These are phyloP conservation scores for Barnettozyma vustinii DNA, from an alignment of 805 yeast species.

Conservation along the genomic window DNA sequence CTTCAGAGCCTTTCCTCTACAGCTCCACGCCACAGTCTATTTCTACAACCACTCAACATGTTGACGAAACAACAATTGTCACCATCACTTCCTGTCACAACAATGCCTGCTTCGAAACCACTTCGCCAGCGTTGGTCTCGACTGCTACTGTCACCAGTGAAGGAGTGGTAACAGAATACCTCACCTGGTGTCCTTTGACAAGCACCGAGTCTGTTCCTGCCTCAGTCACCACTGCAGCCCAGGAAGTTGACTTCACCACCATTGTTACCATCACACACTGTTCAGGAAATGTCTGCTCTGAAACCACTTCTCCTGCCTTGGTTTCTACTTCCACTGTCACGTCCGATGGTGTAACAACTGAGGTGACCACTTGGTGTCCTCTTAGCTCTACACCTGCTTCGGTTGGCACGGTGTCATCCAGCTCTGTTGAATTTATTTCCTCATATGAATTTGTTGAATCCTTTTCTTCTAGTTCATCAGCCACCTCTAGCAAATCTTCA, in stretches of 20 bases:
- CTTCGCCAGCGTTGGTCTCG: conserved; percentile 21
- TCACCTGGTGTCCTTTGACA: conserved; percentile 32
- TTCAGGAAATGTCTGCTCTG: conserved; percentile 16
- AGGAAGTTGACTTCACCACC: background rate
- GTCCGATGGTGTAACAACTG: conserved; percentile 24
- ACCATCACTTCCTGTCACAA: conserved; percentile 16
- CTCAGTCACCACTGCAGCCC: background rate
- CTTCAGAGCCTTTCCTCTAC: background rate
- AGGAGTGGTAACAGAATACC: conserved; percentile 25
- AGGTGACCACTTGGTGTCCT: conserved; percentile 34
- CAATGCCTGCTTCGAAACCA: conserved; percentile 20
- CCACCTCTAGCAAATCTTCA: background rate
- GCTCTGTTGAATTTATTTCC: background rate
- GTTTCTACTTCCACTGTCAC: conserved; percentile 21
- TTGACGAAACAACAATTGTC: conserved; percentile 12
- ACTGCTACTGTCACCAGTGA: conserved; percentile 22
- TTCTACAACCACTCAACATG: background rate
- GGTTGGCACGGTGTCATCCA: background rate
- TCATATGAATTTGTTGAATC: background rate
- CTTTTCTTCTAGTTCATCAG: background rate
- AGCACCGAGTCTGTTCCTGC: background rate
- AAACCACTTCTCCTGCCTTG: conserved; percentile 22
- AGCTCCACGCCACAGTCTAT: background rate
- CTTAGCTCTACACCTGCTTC: conserved; percentile 6
- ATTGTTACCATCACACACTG: conserved; percentile 10